Base-by-base conservation (phyloP, 2,329 filamentous ascomycete species). In the Pseudovirgaria hyperparasitica region DNA sequence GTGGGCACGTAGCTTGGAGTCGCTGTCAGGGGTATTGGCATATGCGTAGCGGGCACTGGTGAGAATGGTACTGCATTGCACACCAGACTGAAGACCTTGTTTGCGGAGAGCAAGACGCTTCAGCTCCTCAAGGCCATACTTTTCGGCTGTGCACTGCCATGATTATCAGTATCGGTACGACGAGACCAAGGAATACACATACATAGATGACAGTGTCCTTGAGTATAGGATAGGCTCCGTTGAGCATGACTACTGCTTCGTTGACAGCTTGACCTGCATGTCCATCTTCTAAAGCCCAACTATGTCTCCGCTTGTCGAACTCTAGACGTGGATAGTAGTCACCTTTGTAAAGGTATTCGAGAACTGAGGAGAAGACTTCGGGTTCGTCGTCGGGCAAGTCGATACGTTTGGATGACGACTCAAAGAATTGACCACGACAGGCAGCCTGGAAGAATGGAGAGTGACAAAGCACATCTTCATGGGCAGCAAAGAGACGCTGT, bases 261-360 rank as follows among this genome's bases (percentile, higher is more conserved):
- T 40, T 36, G 29, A 42, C 43, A 30, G 33, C 32, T 17, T 49
- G 62, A 25, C 39, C 38, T 25, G 48, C 47, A 30, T 50, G 62
- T 1, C 57, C 52, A 26, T 72, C 70, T 53, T 92, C 84, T n/a
- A 93, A 62, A 48, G 80, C 76, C 77, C 82, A 93, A 27, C 72
- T 76, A 52, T 82, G 75, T 29, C 72, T 70, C 37, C 76, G 74
- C 62, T 85, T 84, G 59, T 87, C 82, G 57, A 84, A 82, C 30
- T 82, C 58, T 14, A 92, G 66, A 11, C 79, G 77, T 3, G 86
- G 85, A 42, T 77, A 86, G 60, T 93, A 93, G 55, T 93, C 86
- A 37, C 85, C 85, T 58, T 92, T 92, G 68, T 92, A 92, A 30
- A 94, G 72, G 42, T 79, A 93, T 50, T 94, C 86, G 30, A 94